These are phyloP conservation scores for Lactuca saligna DNA, from an alignment of 129 eudicot species.

Conservation along the genomic window DNA sequence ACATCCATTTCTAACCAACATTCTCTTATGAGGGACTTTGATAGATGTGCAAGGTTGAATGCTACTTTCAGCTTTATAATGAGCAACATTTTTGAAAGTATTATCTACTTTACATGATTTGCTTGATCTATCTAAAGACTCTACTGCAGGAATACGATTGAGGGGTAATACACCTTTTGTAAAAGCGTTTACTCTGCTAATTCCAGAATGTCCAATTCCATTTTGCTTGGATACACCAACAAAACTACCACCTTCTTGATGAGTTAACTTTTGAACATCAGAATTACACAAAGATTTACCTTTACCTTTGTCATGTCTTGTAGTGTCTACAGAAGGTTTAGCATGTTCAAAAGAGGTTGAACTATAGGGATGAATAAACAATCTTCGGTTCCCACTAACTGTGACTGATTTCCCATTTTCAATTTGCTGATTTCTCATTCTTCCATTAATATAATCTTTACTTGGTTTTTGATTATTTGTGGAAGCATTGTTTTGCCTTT, in stretches of 20 bases:
- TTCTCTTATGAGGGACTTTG: slow-evolving; percentile 40
- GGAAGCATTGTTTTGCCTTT: slow-evolving; percentile 7
- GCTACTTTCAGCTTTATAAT: slow-evolving; percentile 20
- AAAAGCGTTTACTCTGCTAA: slow-evolving; percentile 7
- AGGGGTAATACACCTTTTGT: slow-evolving; percentile 25
- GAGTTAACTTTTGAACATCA: slow-evolving; percentile 25
- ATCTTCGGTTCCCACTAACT: slow-evolving; percentile 33
- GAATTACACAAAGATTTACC: slow-evolving; percentile 34
- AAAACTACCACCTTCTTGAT: slow-evolving; percentile 1
- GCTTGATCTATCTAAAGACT: background rate
- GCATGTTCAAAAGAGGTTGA: slow-evolving; percentile 20
- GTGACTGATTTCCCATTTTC: slow-evolving; percentile 17
- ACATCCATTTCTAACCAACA: slow-evolving; percentile 63
- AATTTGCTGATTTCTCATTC: slow-evolving; percentile 22
- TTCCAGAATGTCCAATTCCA: slow-evolving; percentile 17
- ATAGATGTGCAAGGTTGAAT: slow-evolving; percentile 22
- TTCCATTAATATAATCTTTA: slow-evolving; percentile 21
- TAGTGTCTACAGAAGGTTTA: background rate
- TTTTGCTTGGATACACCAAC: slow-evolving; percentile 26
- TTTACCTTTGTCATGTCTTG: slow-evolving; percentile 31
- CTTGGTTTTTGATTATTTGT: background rate
- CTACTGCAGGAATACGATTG: slow-evolving; percentile 16
- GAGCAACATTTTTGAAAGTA: slow-evolving; percentile 20
- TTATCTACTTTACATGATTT: slow-evolving; percentile 26
- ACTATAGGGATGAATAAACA: slow-evolving; percentile 12